These are phyloP conservation scores for Cornus kousa DNA, from an alignment of 148 eudicot genomes.

Conservation along the genomic window DNA sequence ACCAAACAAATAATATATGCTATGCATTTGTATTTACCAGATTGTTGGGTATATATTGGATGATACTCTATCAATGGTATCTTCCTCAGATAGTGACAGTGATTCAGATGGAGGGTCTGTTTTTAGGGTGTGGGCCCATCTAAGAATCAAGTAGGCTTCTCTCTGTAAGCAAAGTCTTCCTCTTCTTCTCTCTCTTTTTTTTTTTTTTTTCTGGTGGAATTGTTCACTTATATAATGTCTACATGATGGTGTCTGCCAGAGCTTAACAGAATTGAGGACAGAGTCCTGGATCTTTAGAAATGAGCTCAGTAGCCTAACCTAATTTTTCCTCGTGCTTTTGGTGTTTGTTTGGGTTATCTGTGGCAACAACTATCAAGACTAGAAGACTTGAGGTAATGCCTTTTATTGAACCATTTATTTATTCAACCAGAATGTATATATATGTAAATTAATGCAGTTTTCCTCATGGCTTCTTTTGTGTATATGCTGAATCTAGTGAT, in stretches of 20 bases:
- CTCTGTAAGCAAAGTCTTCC: background rate
- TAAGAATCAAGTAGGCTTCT: background rate
- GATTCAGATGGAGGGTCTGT: conserved; percentile 45
- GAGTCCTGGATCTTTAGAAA: background rate
- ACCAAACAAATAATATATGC: background rate
- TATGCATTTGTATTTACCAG: conserved; percentile 33
- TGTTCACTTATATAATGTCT: background rate
- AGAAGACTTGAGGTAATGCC: conserved; percentile 2
- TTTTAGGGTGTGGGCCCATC: conserved; percentile 47
- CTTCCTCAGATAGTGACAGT: conserved; percentile 58
- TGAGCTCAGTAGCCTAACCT: background rate
- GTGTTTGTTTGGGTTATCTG: background rate
- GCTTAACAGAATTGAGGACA: background rate
- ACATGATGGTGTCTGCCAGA: background rate
- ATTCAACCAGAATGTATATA: background rate
- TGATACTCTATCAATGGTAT: conserved; percentile 18
- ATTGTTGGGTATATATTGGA: conserved; percentile 51
- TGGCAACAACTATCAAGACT: background rate
- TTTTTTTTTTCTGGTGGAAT: background rate
- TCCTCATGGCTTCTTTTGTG: background rate
- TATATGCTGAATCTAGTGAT: background rate
- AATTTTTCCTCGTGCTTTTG: background rate
- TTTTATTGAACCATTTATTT: background rate
- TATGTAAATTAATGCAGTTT: background rate
- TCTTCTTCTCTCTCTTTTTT: too few relatives aligned